Evolutionary conservation across 2,329 filamentous ascomycete genomes (phyloP), one percentile per base, ranked within the genome.

Genomic region (Cladosporium velox): DNA sequence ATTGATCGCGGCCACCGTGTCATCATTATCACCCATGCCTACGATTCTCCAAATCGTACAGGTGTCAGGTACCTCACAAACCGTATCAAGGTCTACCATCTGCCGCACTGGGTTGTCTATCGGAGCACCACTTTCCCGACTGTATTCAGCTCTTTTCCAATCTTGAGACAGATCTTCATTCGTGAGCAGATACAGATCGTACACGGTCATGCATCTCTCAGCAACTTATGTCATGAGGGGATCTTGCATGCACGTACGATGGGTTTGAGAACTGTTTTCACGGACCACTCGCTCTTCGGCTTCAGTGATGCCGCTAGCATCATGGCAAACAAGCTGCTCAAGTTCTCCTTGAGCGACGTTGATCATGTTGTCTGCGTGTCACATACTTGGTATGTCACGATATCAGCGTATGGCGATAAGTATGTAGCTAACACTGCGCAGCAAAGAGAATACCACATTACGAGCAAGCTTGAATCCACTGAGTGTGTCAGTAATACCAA

Each of bases 321-420:
- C 69, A 83, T 99, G 67, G 96, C 94, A 35, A 99, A 99, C 77
- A 99, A 99, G 81, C 83, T 99, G 47, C 85, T 99, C 65, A 99
- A 99, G 77, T 99, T 99, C 75, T 94, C 88, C 0, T 78, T 99
- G 70, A 98, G 94, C 77, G 95, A 99, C 76, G 93, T 99, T 15
- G 95, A 98, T 75, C 95, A 99, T 84, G 93, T 96, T 68, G 96
- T 99, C 57, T 99, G 95, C 75, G 95, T 99, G 73, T 97, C 93
- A 79, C 93, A 99, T 82, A 99, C 95, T 47, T 97, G 94, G 93
- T 95, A 81, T n/a, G 72, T 21, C 7, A 69, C 11, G 26, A 26
- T 4, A 41, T 67, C 6, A 21, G 12, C 7, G 28, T 21, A n/a
- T 24, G 15, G 14, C 15, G 3, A 34, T 32, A 1, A 24, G 3